Base-by-base conservation (phyloP, 331 rosid species). In the Spiraea crenata region DNA sequence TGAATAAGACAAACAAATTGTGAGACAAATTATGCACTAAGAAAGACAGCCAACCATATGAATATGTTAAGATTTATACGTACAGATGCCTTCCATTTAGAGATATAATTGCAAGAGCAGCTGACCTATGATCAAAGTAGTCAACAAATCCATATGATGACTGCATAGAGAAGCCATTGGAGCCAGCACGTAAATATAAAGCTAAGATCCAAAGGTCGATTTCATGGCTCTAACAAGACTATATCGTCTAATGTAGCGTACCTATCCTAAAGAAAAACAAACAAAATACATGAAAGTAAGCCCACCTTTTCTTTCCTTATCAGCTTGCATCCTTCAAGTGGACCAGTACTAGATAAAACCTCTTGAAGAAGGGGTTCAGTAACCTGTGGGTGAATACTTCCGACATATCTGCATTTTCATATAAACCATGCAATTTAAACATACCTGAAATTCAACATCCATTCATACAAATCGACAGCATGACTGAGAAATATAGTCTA, bases 241-340 rank as follows among this genome's bases (percentile, higher is more conserved):
- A 37, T 55, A 25, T 14, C 19, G 9, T 47, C 25, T 34, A 31
- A 7, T 45, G 35, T 34, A 31, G 9, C n/a, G 9, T 16, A 52
- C 37, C 66, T 75, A 51, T 55, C 41, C n/a, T 25, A 59, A 57
- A 44, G 25, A 16, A 77, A 14, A 41, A 46, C 52, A 57, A 15
- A 35, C 20, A 20, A 61, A 41, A 57, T 20, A 50, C 14, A 61
- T 12, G 63, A 31, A 57, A 69, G 4, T 14, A 37, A 55, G 16
- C 7, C 51, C 61, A 90, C 98, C 96, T 93, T 93, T 67, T 93
- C 98, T 80, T 93, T 93, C 69, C 89, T 78, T 45, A 90, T 90
- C 77, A 93, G 96, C 81, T 93, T 93, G 87, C 96, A 93, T 65
- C 97, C 97, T 86, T 93, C 97, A 80, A 93, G 88, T 54, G 90